Percentiles rank a stretch among this genome's conserved stretches.
Evolutionary conservation across 192 early-diverging fungal species (phyloP).

Genomic region (Phlyctochytrium bullatum): DNA sequence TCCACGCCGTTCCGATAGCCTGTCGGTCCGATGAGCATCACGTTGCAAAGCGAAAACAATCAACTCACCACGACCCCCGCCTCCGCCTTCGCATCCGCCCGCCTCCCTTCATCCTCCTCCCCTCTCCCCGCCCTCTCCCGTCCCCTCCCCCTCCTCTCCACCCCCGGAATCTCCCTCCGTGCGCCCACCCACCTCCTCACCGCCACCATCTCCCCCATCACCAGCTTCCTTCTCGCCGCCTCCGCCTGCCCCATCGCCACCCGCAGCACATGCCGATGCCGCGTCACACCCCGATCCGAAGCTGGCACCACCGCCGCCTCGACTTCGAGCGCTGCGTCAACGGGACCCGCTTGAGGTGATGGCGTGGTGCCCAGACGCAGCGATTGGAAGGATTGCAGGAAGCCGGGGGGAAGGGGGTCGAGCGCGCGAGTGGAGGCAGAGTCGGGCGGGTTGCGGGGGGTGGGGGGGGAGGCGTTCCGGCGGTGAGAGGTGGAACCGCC

Average conservation of each 20-base stretch:
- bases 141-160: slow-evolving; percentile 25
- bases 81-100: slow-evolving; percentile 17
- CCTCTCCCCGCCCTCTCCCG: not conserved
- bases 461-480: too few species aligned
- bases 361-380: too few species aligned
- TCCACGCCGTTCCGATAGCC: not conserved
- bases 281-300: not conserved
- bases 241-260: slow-evolving; percentile 21
- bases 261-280: slow-evolving; percentile 20
- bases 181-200: not conserved
- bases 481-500: too few species aligned
- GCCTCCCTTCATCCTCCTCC: not conserved
- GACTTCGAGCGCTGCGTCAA: too few species aligned
- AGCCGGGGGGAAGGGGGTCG: too few species aligned
- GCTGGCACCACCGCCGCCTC: not conserved
- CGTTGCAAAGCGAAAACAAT: not conserved
- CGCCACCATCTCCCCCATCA: slow-evolving; percentile 10
- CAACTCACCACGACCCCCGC: not conserved
- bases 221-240: slow-evolving; percentile 7
- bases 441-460: too few species aligned
- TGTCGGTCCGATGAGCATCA: not conserved
- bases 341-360: too few species aligned
- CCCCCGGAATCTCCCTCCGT: not conserved
- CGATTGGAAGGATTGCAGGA: too few species aligned
- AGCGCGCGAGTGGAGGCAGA: too few species aligned